Evolutionary conservation across 495 filamentous ascomycete genomes (phyloP).

Genomic region (Penicillium pancosmium): DNA sequence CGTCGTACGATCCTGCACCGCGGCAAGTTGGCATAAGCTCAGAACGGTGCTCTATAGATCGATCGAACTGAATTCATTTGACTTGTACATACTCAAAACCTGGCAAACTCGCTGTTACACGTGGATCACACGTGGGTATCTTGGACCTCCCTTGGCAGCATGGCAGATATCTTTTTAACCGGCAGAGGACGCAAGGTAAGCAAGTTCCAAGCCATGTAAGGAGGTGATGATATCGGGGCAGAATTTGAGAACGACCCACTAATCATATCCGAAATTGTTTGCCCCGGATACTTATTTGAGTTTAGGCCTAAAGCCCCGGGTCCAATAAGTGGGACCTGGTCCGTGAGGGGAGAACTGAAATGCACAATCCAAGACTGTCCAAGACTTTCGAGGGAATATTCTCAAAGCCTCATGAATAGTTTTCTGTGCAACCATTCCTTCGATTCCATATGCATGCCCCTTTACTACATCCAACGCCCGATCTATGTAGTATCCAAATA

Average conservation of each 20-base stretch:
- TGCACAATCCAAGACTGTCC: no score
- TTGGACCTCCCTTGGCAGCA: not conserved
- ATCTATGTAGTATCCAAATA: not conserved
- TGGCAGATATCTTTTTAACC: not conserved
- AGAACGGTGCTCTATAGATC: not conserved
- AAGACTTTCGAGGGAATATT: no score
- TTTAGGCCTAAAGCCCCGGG: not conserved
- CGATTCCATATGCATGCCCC: not conserved
- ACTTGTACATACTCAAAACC: not conserved
- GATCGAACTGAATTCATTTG: not conserved
- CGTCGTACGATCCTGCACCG: not conserved
- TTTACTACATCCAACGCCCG: not conserved
- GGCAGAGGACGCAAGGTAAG: not conserved
- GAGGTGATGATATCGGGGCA: not conserved
- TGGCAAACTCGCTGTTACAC: not conserved
- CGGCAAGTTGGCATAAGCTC: not conserved
- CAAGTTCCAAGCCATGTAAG: not conserved
- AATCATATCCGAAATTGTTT: not conserved
- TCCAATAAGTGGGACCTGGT: not conserved
- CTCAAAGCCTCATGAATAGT: no score
- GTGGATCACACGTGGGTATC: slow-evolving; percentile 1
- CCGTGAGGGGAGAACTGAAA: no score
- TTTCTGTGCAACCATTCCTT: no score
- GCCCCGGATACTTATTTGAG: not conserved
- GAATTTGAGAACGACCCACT: not conserved